phyloP scores from a whole-genome alignment of 2,329 filamentous ascomycete genomes.

The Helicocarpus griseus region DNA sequence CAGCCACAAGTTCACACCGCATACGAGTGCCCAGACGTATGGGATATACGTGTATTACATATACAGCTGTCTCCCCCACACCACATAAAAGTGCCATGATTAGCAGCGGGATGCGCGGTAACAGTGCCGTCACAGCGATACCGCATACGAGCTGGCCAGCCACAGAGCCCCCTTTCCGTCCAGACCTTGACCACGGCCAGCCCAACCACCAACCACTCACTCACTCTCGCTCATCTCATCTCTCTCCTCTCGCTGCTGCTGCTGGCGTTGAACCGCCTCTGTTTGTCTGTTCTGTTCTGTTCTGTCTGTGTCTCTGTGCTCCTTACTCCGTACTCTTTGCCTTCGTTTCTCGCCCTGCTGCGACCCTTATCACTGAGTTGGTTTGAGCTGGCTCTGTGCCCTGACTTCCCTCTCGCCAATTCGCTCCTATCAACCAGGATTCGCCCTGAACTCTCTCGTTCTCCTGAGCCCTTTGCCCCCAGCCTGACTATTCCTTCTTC shows the following conservation, averaged over 20 bases:
- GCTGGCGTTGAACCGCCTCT: not conserved
- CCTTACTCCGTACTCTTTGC: not conserved
- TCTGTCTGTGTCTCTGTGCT: not conserved
- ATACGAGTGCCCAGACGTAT: too few relatives aligned
- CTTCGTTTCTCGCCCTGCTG: not conserved
- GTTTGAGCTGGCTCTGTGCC: constrained; percentile 1
- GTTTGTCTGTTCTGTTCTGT: not conserved
- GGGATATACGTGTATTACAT: not conserved
- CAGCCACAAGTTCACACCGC: not conserved
- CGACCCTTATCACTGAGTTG: not conserved
- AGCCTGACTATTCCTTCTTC: not conserved
- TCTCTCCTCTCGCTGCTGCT: too few relatives aligned
- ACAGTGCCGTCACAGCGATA: not conserved
- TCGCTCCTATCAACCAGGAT: not conserved
- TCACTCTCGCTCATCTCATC: too few relatives aligned
- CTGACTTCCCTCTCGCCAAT: not conserved
- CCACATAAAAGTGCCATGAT: too few relatives aligned
- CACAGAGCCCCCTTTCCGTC: not conserved
- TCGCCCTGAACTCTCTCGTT: not conserved
- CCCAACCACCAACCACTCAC: not conserved
- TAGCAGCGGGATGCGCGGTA: not conserved
- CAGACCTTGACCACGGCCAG: not conserved
- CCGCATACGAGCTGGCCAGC: not conserved
- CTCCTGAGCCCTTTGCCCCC: not conserved
- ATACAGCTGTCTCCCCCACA: too few relatives aligned